phyloP scores from a whole-genome alignment of 495 filamentous ascomycete species.

The Penicillium taxi region DNA sequence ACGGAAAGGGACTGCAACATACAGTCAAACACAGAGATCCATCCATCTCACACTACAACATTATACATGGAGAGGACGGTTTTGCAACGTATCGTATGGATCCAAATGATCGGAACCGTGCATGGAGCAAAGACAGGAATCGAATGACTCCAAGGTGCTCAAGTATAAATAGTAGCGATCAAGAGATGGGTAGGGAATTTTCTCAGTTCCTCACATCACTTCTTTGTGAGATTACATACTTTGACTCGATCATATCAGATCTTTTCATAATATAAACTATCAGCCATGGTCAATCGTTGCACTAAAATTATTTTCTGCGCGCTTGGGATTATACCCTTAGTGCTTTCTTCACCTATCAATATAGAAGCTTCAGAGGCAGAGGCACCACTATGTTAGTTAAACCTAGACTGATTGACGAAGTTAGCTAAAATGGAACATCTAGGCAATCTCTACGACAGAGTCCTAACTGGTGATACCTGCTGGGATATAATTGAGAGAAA shows the following conservation, averaged over 20 bases:
- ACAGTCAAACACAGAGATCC: neutral
- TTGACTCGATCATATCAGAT: neutral
- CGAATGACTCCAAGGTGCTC: neutral
- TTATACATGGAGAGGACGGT: neutral
- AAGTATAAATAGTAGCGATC: neutral
- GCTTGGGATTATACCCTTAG: conserved; percentile 11
- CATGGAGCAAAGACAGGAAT: too few species aligned
- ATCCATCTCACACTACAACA: neutral
- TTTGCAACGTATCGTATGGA: neutral
- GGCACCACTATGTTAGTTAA: neutral
- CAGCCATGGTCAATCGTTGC: conserved; percentile 9
- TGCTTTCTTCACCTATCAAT: conserved; percentile 6
- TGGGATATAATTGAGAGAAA: conserved; percentile 16
- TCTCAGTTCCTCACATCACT: neutral
- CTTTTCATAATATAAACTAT: neutral
- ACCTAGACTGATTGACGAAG: neutral
- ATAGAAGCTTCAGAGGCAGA: neutral
- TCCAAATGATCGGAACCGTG: neutral
- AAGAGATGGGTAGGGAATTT: neutral
- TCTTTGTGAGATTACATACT: neutral
- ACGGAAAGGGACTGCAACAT: conserved; percentile 1
- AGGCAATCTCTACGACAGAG: conserved; percentile 15
- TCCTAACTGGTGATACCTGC: conserved; percentile 20
- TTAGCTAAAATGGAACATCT: neutral
- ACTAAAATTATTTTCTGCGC: conserved; percentile 6